Percentiles rank a stretch among this genome's conserved stretches.
Conservation (phyloP, 768 basidiomycete genomes). For the Dentipellis sp. region DNA sequence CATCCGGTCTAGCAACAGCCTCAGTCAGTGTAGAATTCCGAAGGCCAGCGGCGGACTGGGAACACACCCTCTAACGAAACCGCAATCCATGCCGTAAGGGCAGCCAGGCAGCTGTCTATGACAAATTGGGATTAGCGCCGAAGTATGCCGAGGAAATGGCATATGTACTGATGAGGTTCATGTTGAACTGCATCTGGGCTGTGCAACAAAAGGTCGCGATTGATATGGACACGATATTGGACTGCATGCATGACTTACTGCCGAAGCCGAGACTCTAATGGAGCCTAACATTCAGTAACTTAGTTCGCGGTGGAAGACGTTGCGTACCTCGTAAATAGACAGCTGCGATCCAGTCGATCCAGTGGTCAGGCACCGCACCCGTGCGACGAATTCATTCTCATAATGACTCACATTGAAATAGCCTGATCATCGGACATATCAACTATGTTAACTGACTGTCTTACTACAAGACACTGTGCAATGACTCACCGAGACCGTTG, state of each 20-base stretch:
- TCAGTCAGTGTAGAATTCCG: not conserved
- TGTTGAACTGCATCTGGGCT: constrained; percentile 3
- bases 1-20: not conserved
- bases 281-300: not conserved
- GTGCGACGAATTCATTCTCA: not conserved
- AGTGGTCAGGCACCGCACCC: not conserved
- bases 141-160: not conserved
- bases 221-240: too few species aligned
- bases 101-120: not conserved
- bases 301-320: too few species aligned
- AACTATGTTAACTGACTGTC: not conserved
- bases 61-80: not conserved
- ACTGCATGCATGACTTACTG: not conserved
- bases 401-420: constrained; percentile 1
- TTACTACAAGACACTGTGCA: not conserved
- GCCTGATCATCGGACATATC: not conserved
- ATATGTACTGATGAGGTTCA: constrained; percentile 1
- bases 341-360: not conserved
- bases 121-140: not conserved
- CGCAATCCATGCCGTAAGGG: not conserved
- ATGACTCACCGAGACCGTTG: not conserved
- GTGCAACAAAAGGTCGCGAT: not conserved
- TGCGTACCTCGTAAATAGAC: not conserved
- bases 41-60: not conserved
- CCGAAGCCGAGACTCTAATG: constrained; percentile 1